Conservation (phyloP, 805 yeast genomes). For the Torulaspora microellipsoides region DNA sequence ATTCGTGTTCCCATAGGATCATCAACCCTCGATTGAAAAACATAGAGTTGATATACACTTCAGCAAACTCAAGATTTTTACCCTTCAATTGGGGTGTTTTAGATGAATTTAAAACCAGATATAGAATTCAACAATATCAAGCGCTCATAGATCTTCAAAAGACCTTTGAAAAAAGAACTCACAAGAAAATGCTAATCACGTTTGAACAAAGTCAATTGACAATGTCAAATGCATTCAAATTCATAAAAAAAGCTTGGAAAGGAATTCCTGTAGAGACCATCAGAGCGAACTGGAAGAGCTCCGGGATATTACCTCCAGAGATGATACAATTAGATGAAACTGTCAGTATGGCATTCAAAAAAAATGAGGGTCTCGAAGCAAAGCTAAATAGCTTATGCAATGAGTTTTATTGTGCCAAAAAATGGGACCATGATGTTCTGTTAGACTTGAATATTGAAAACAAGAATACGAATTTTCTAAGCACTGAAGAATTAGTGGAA, state of each 20-base stretch:
- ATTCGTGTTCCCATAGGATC: slow-evolving; percentile 58
- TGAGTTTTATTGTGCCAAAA: slow-evolving; percentile 45
- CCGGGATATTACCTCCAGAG: slow-evolving; percentile 38
- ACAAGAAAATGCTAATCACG: slow-evolving; percentile 21
- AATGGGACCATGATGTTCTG: slow-evolving; percentile 56
- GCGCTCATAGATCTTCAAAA: slow-evolving; percentile 33
- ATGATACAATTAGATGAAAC: slow-evolving; percentile 29
- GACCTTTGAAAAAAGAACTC: slow-evolving; percentile 18
- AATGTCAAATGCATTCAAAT: slow-evolving; percentile 51
- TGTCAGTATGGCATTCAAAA: slow-evolving; percentile 32
- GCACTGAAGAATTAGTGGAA: slow-evolving; percentile 57
- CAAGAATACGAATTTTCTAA: slow-evolving; percentile 44
- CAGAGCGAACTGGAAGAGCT: slow-evolving; percentile 42
- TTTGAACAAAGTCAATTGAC: slow-evolving; percentile 44
- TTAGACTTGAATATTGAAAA: slow-evolving; percentile 45
- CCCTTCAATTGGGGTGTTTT: slow-evolving; percentile 64
- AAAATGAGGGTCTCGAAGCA: slow-evolving; percentile 38
- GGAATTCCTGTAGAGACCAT: slow-evolving; percentile 36
- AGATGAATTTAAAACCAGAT: slow-evolving; percentile 55
- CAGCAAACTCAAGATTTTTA: slow-evolving; percentile 41
- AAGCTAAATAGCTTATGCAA: slow-evolving; percentile 44
- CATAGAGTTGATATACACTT: slow-evolving; percentile 39
- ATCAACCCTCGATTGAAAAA: slow-evolving; percentile 47
- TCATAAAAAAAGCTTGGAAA: slow-evolving; percentile 57
- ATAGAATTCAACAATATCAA: slow-evolving; percentile 53